Evolutionary conservation across 768 basidiomycete genomes (phyloP), one percentile per base, ranked within the genome.

Genomic region (Russula griseocarnosa): DNA sequence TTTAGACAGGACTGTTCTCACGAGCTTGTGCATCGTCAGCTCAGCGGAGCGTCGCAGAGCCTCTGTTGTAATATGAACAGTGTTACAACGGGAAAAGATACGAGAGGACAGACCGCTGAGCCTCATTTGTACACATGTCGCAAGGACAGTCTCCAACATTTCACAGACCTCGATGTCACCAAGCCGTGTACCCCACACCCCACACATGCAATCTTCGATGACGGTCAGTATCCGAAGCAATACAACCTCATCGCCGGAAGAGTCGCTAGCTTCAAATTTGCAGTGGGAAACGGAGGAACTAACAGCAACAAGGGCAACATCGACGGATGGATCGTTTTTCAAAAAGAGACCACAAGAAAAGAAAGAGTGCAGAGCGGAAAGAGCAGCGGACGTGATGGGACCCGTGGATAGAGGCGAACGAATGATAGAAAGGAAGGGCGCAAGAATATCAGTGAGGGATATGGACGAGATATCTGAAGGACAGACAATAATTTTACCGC

Each of bases 201-300:
- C 81, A 67, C 87, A 87, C 67, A 97, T 79, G 70, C 90, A 88
- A 67, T 90, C 86, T 66, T 92, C 85, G 58, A 96, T 94, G 20
- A 98, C 87, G 9, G 87, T 83, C 80, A 98, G 85, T 63, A 98
- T 94, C 74, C 87, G 91, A 67, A 96, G 81, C 8, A 98, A 79
- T 10, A 98, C 95, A 9, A 97, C 90, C 74, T 99, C 97, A 75
- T 99, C 97, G 6, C 93, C 91, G n/a, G 94, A 93, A 2, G 92
- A 92, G 72, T 98, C 94, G 71, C 92, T 96, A 5, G 92, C 92
- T 76, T 98, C 96, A 71, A 99, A 99, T 76, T 96, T 94, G 81
- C 96, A 98, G 71, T 93, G 92, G 6, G 96, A 93, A 14, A 95
- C 84, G 0, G 96, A 87, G 64, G 83, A 88, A 73, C 94, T 95